Conservation (phyloP, 768 basidiomycete species). For the Nidula microcarpa region DNA sequence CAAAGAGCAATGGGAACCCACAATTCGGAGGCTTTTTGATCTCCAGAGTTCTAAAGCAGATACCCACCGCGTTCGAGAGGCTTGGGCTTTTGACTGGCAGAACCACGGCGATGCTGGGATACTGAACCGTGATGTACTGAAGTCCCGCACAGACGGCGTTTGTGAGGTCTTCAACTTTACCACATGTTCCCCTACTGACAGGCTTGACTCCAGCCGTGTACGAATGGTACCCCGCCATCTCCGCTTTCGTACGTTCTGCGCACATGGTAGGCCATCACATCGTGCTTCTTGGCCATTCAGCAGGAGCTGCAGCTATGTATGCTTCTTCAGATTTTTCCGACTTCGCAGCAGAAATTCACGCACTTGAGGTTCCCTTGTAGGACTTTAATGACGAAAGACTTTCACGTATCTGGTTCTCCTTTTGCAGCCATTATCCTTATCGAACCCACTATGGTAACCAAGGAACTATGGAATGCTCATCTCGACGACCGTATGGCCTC, state of each 20-base stretch:
- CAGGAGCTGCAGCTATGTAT: slow-evolving; percentile 37
- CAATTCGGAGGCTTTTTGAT: slow-evolving; percentile 33
- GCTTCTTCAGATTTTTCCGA: slow-evolving; percentile 6
- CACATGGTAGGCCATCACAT: slow-evolving; percentile 29
- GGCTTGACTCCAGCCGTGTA: slow-evolving; percentile 26
- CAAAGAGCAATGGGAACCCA: slow-evolving; percentile 56
- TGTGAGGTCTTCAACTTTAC: slow-evolving; percentile 22
- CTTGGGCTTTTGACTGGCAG: slow-evolving; percentile 50
- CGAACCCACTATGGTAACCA: slow-evolving; percentile 39
- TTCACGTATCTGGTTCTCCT: slow-evolving; percentile 18
- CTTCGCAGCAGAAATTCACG: not conserved
- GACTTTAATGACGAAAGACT: slow-evolving; percentile 31
- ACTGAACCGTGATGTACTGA: slow-evolving; percentile 31
- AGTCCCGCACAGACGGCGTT: slow-evolving; percentile 24
- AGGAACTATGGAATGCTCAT: slow-evolving; percentile 30
- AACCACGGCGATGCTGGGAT: slow-evolving; percentile 47
- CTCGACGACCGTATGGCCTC: slow-evolving; percentile 31
- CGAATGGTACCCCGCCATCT: slow-evolving; percentile 34
- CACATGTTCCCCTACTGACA: too few species aligned
- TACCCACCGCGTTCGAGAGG: slow-evolving; percentile 31
- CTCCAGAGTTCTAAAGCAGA: slow-evolving; percentile 15
- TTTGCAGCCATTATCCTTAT: slow-evolving; percentile 37
- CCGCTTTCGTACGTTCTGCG: slow-evolving; percentile 26
- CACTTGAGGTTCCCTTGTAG: slow-evolving; percentile 13
- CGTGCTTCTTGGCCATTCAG: slow-evolving; percentile 40